phyloP scores from a whole-genome alignment of 176 grass and related monocot species.

The bread wheat (Triticum aestivum) region DNA sequence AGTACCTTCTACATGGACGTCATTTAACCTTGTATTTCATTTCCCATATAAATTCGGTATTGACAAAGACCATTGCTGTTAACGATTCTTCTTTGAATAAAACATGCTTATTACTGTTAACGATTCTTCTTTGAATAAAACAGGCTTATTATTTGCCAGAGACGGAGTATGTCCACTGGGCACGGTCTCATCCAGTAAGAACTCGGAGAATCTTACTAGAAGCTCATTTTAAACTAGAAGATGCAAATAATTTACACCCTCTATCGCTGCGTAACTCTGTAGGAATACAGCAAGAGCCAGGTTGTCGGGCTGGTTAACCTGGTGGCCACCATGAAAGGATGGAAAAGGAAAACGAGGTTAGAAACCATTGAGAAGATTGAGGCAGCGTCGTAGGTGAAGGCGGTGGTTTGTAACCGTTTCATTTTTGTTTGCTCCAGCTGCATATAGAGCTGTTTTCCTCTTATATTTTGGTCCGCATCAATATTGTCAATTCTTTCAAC shows the following conservation, averaged over 20 bases:
- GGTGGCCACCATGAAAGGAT: slow-evolving; percentile 91
- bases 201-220: neutral
- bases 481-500: slow-evolving; percentile 44
- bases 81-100: slow-evolving; percentile 18
- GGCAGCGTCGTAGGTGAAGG: slow-evolving; percentile 49
- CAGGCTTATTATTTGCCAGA: slow-evolving; percentile 96
- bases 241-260: neutral
- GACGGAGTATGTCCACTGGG: slow-evolving; percentile 97
- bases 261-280: slow-evolving; percentile 6
- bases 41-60: neutral
- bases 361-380: slow-evolving; percentile 92
- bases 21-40: neutral
- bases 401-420: slow-evolving; percentile 26
- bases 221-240: neutral
- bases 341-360: slow-evolving; percentile 90
- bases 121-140: slow-evolving; percentile 28
- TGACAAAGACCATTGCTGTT: slow-evolving; percentile 22
- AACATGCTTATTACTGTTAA: slow-evolving; percentile 75
- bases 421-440: slow-evolving; percentile 43
- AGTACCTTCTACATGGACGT: neutral
- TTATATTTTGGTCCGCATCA: neutral
- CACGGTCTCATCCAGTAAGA: slow-evolving; percentile 89
- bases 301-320: slow-evolving; percentile 84
- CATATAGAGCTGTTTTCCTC: slow-evolving; percentile 58
- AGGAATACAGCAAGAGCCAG: slow-evolving; percentile 92